These are phyloP conservation scores for Davidsoniella eucalypti DNA, from an alignment of 2,329 filamentous ascomycete genomes.

Conservation along the genomic window DNA sequence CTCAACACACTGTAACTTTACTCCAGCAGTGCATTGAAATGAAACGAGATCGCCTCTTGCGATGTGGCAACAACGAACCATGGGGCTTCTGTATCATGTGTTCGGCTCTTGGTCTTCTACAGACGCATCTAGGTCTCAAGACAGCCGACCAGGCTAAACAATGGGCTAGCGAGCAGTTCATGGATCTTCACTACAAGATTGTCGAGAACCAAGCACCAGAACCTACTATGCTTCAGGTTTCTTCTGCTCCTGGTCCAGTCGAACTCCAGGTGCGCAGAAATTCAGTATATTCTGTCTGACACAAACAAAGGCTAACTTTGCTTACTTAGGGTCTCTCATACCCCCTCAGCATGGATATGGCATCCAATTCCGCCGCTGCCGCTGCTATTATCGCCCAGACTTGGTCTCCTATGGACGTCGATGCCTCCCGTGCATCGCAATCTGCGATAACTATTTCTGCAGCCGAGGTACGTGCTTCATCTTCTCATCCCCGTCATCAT, in stretches of 20 bases:
- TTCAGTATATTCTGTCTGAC: background rate
- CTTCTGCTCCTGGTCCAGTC: slow-evolving; percentile 1
- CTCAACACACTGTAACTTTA: slow-evolving; percentile 41
- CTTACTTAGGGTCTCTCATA: slow-evolving; percentile 7
- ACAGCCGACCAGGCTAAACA: slow-evolving; percentile 40
- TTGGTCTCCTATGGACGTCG: background rate
- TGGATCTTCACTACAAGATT: slow-evolving; percentile 40
- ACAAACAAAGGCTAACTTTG: background rate
- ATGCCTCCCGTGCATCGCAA: slow-evolving; percentile 1
- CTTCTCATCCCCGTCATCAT: background rate
- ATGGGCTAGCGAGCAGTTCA: slow-evolving; percentile 40
- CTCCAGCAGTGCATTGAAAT: slow-evolving; percentile 43
- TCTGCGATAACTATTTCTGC: background rate
- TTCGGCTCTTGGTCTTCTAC: slow-evolving; percentile 39
- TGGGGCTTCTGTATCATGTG: slow-evolving; percentile 51
- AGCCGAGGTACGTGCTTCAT: slow-evolving; percentile 6
- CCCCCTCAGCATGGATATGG: slow-evolving; percentile 9
- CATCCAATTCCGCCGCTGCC: slow-evolving; percentile 1
- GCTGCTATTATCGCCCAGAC: slow-evolving; percentile 6
- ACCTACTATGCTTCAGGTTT: background rate
- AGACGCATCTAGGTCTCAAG: slow-evolving; percentile 42
- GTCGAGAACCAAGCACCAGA: slow-evolving; percentile 32
- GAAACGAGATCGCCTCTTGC: slow-evolving; percentile 43
- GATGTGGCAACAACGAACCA: slow-evolving; percentile 47
- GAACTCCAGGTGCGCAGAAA: slow-evolving; percentile 3